These are phyloP conservation scores for Gaeumannomyces sp. DNA, from an alignment of 2,329 filamentous ascomycete species.

Conservation along the genomic window DNA sequence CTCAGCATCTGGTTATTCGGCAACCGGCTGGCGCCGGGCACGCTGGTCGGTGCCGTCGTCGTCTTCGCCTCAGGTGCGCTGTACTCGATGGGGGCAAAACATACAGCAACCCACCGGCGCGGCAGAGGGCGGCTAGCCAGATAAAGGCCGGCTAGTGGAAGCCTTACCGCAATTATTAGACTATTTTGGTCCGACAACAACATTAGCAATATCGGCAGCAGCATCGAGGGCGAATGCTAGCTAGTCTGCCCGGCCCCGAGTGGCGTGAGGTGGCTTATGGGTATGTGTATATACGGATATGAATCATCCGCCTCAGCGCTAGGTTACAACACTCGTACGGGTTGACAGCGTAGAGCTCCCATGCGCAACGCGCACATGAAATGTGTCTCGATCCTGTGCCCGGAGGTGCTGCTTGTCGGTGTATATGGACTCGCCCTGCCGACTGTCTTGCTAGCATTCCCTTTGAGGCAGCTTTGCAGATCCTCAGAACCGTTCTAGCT, in stretches of 20 bases:
- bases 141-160: slow-evolving; percentile 20
- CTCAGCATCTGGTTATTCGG: slow-evolving; percentile 94
- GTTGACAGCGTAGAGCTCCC: neutral
- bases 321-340: neutral
- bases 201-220: neutral
- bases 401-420: neutral
- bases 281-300: slow-evolving; percentile 4
- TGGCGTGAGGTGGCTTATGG: neutral
- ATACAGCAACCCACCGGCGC: slow-evolving; percentile 25
- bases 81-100: slow-evolving; percentile 69
- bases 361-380: neutral
- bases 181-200: neutral
- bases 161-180: slow-evolving; percentile 4
- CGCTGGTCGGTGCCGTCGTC: slow-evolving; percentile 71
- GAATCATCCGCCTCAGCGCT: slow-evolving; percentile 2
- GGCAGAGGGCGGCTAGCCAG: slow-evolving; percentile 20
- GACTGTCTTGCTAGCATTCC: neutral
- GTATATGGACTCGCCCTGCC: neutral
- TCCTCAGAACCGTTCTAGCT: too few relatives aligned
- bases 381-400: neutral
- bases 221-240: neutral
- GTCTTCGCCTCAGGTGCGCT: slow-evolving; percentile 89
- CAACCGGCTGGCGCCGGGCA: slow-evolving; percentile 69
- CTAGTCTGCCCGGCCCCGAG: neutral
- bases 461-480: neutral